Conservation (phyloP, 768 basidiomycete genomes). For the Pulveroboletus sp. region DNA sequence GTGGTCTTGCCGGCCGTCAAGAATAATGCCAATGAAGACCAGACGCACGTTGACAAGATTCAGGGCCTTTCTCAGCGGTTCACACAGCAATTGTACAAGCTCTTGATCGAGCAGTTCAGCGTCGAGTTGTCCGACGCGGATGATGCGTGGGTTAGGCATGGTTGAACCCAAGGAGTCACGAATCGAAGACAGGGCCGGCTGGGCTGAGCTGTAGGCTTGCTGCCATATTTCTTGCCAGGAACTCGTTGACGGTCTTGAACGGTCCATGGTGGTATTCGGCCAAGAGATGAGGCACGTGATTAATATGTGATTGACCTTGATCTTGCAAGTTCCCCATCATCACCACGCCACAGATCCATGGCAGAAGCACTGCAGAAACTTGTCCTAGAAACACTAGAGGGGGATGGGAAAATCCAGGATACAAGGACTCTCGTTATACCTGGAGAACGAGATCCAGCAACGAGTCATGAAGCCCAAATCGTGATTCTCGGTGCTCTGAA, state of each 20-base stretch:
- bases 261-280: slow-evolving; percentile 14
- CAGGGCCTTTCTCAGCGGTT: slow-evolving; percentile 76
- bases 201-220: slow-evolving; percentile 61
- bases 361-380: slow-evolving; percentile 79
- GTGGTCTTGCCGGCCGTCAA: slow-evolving; percentile 44
- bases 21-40: background rate
- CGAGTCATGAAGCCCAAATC: slow-evolving; percentile 76
- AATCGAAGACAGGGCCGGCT: slow-evolving; percentile 51
- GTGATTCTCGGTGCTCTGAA: slow-evolving; percentile 88
- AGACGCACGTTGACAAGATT: slow-evolving; percentile 61
- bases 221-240: slow-evolving; percentile 46
- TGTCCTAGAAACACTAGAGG: slow-evolving; percentile 69
- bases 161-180: slow-evolving; percentile 36
- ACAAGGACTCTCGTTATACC: slow-evolving; percentile 68
- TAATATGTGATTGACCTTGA: slow-evolving; percentile 18
- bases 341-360: slow-evolving; percentile 50
- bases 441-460: slow-evolving; percentile 54
- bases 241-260: slow-evolving; percentile 1
- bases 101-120: slow-evolving; percentile 89
- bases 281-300: slow-evolving; percentile 14
- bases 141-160: slow-evolving; percentile 44
- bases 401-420: slow-evolving; percentile 55
- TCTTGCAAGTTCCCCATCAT: background rate
- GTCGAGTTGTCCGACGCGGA: slow-evolving; percentile 89
- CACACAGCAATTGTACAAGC: slow-evolving; percentile 74